A percentile compares a stretch with the other conserved stretches of the same genome.
Conservation (phyloP, 23 red algal genomes). For the Gracilariopsis chorda region DNA sequence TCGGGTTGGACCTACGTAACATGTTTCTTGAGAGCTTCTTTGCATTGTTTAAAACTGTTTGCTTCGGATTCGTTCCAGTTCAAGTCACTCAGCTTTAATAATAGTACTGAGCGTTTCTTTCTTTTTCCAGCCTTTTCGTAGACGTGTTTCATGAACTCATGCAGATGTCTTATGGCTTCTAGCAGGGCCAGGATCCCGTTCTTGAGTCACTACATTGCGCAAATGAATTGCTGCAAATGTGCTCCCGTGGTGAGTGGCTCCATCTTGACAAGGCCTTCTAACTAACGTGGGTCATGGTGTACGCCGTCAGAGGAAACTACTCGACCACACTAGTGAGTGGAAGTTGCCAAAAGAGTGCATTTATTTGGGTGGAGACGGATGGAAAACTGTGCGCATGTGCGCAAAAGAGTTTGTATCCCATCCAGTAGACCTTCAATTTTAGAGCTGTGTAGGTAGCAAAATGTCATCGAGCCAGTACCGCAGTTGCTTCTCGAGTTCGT, state of each 20-base stretch:
- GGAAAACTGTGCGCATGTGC: neutral
- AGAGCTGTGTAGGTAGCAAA: neutral
- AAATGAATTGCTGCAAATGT: neutral
- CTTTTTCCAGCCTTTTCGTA: neutral
- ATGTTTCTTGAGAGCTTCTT: neutral
- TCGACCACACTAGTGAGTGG: neutral
- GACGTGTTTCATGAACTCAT: neutral
- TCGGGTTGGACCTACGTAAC: neutral
- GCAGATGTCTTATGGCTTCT: neutral
- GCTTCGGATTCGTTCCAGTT: neutral
- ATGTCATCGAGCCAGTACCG: conserved; percentile 17
- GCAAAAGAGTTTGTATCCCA: neutral
- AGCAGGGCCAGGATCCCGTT: neutral
- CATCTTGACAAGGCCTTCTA: neutral
- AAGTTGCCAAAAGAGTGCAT: neutral
- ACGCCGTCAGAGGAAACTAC: neutral
- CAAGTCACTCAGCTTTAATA: neutral
- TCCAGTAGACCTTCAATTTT: neutral
- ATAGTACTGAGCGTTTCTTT: neutral
- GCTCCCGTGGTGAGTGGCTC: neutral
- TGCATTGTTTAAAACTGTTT: neutral
- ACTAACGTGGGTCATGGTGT: neutral
- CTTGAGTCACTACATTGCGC: neutral
- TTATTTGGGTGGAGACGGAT: neutral
- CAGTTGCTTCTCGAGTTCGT: neutral